Evolutionary conservation across 2,329 filamentous ascomycete species (phyloP).

Genomic region (Cercospora citrullina): DNA sequence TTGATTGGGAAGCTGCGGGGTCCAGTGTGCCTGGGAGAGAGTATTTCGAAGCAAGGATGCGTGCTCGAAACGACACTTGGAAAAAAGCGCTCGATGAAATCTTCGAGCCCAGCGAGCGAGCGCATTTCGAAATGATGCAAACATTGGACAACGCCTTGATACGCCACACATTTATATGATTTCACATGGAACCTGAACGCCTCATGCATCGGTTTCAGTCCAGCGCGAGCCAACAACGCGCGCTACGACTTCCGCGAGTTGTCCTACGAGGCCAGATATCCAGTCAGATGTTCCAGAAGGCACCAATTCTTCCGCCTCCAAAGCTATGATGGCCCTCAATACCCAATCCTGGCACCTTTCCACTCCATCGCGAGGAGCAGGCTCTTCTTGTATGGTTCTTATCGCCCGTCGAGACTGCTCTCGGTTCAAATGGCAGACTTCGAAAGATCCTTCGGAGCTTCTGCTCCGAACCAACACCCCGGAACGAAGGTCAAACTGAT

Average conservation of each 20-base stretch:
- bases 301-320: conserved; percentile 18
- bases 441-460: conserved; percentile 15
- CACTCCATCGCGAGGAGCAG: conserved; percentile 13
- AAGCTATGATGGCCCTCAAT: conserved; percentile 14
- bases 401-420: conserved; percentile 5
- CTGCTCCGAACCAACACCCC: conserved; percentile 12
- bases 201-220: background rate
- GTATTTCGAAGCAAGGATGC: background rate
- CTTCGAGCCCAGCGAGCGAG: background rate
- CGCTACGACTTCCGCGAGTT: conserved; percentile 10
- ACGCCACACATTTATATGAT: background rate
- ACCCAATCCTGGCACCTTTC: conserved; percentile 23
- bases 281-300: conserved; percentile 10
- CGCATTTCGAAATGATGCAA: background rate
- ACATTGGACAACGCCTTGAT: background rate
- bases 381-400: conserved; percentile 14
- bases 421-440: background rate
- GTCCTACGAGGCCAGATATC: conserved; percentile 12
- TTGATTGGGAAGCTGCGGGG: background rate
- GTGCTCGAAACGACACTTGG: background rate
- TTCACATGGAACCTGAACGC: background rate
- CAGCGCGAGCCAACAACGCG: background rate
- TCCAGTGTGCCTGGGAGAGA: background rate
- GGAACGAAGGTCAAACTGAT: conserved; percentile 12
- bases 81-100: background rate